Evolutionary conservation across 2,329 filamentous ascomycete genomes (phyloP), one percentile per base, ranked within the genome.

Genomic region (Fusarium sp.): DNA sequence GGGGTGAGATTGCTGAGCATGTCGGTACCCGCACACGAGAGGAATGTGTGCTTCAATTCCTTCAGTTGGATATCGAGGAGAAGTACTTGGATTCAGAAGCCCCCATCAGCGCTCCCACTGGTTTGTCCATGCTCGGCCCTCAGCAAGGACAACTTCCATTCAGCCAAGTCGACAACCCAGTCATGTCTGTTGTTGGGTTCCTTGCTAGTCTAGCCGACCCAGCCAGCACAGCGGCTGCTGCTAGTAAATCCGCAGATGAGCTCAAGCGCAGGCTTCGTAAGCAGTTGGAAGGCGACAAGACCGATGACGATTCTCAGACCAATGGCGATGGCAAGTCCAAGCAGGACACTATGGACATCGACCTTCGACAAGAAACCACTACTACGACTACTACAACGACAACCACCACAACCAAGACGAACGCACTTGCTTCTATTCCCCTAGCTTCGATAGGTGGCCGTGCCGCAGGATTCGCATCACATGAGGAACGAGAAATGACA

Each of bases 401-500:
- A 1, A 83, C 83, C 0, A 80, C 82, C 4, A 85, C 80, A 43
- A 85, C 79, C 34, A 84, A 78, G 65, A 83, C 80, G 25, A 80
- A 80, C 5, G 82, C 85, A 6, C 80, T 93, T 53, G 89, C 93
- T 9, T 94, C 90, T 30, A 90, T 97, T 59, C 93, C 94, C 3
- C 87, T 99, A 51, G 94, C 93, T 20, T 88, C 94, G 11, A 92
- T 95, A 67, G 94, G 94, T 14, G 94, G 93, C 4, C 92, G 96
- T 65, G 89, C 94, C 3, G 92, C 92, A 10, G 96, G 92, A 5
- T 89, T 99, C 34, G 94, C 95, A 28, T 98, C 95, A 5, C 94
- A 98, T 74, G 95, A 98, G 80, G 96, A 99, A 80, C 92, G 97
- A 61, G 94, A 98, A 81, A 96, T 98, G 89, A 97, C 94, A 21